Percentiles rank a stretch among this genome's conserved stretches.
Evolutionary conservation across 192 early-diverging fungal species (phyloP).

Genomic region (Oehlia diaphana): DNA sequence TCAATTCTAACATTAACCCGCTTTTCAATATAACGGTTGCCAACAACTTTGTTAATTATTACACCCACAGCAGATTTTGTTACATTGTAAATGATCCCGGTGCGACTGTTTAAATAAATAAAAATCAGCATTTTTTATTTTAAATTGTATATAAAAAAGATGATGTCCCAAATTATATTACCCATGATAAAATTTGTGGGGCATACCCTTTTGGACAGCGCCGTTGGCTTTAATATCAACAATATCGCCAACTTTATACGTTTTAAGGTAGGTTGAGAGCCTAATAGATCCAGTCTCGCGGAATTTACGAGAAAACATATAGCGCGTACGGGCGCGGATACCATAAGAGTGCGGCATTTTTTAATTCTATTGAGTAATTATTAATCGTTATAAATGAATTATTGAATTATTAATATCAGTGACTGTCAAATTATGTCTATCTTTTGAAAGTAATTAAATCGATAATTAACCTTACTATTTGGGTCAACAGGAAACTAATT

Average conservation of each 20-base stretch:
- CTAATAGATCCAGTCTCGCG: constrained; percentile 89
- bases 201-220: constrained; percentile 99
- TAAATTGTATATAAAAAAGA: background rate
- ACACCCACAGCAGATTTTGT: constrained; percentile 99
- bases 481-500: background rate
- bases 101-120: constrained; percentile 62
- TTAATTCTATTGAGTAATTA: background rate
- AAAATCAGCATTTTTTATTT: background rate
- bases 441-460: background rate
- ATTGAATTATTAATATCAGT: too few species aligned
- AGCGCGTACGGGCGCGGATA: constrained; percentile 97
- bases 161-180: constrained; percentile 18
- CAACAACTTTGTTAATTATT: constrained; percentile 97
- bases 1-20: constrained; percentile 97
- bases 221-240: constrained; percentile 99
- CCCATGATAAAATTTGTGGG: constrained; percentile 99
- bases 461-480: background rate
- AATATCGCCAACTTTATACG: constrained; percentile 98
- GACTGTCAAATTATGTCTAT: background rate
- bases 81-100: constrained; percentile 99
- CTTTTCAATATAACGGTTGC: constrained; percentile 99
- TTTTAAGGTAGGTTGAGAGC: constrained; percentile 97
- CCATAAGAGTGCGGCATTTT: constrained; percentile 85
- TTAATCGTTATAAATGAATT: background rate
- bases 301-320: constrained; percentile 98